Base-by-base conservation (phyloP, 108 stramenopile species). In the Pelagomonas calceolata region DNA sequence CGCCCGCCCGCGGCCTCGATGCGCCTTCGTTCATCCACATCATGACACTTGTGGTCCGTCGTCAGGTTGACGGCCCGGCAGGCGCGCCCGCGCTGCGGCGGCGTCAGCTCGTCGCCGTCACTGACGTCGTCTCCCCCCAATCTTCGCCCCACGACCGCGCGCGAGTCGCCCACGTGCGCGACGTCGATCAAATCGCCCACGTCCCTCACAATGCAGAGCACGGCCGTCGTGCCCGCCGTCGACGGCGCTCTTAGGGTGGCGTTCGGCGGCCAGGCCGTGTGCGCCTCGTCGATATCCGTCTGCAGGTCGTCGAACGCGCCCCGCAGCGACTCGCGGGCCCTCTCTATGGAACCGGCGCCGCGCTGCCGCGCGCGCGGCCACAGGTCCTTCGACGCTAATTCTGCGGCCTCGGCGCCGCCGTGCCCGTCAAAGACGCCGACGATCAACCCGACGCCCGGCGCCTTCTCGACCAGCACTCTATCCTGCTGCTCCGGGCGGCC, bases 221-320 rank as follows among this genome's bases (percentile, higher is more conserved):
- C 51, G 51, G 51, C 51, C 51, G 51, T 60, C 51, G 51, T 60
- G 21, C 51, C 51, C 51, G 51, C 51, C 21, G 51, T 60, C 51
- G 51, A 60, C 7, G 18, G 21, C 21, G 0, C 29, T 3, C 26
- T 4, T 17, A 60, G 51, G 21, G 21, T 16, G 21, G 51, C 51
- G 51, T 60, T 60, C 51, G 1, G 18, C 51, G 14, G 14, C 51
- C 51, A 60, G 21, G 51, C 4, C 7, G 7, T 26, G 7, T 26
- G 21, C 21, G 21, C 1, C 0, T 4, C 51, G 3, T 60, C 51
- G 21, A 60, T 60, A 1, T 60, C 51, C 7, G 7, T 1, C 21
- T 60, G 51, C 51, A 26, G 18, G 21, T 60, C 21, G 21, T 26
- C 14, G 26, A 60, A 60, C 21, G 21, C 51, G 7, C 7, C 21